A percentile compares a stretch with the other conserved stretches of the same genome.
phyloP scores from a whole-genome alignment of 2,329 filamentous ascomycete species.

The Penicillium sp. region DNA sequence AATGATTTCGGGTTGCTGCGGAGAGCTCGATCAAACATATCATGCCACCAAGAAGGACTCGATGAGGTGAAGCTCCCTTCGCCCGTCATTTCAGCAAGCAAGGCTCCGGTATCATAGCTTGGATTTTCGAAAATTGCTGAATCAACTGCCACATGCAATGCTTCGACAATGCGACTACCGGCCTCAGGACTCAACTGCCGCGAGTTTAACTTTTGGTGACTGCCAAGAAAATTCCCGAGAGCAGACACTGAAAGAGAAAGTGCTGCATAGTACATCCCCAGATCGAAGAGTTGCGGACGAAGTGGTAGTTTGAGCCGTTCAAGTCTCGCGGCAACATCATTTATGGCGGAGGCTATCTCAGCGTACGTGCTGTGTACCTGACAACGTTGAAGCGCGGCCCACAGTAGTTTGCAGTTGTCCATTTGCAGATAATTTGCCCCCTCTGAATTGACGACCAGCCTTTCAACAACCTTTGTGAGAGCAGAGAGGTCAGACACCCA shows the following conservation, averaged over 20 bases:
- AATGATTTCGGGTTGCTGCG: conserved; percentile 2
- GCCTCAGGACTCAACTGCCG: not conserved
- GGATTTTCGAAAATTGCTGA: conserved; percentile 22
- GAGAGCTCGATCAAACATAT: conserved; percentile 20
- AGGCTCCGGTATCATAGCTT: conserved; percentile 16
- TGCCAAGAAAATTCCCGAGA: conserved; percentile 18
- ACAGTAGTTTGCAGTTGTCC: conserved; percentile 12
- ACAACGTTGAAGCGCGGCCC: conserved; percentile 23
- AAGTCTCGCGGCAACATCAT: conserved; percentile 31
- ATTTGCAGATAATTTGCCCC: conserved; percentile 11
- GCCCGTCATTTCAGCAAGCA: conserved; percentile 26
- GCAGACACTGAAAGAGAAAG: conserved; percentile 30
- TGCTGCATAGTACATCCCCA: conserved; percentile 34
- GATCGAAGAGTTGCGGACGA: conserved; percentile 11
- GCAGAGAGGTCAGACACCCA: conserved; percentile 9
- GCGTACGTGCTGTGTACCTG: conserved; percentile 24
- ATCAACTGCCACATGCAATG: conserved; percentile 22
- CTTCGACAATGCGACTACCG: conserved; percentile 23
- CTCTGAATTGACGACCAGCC: conserved; percentile 15
- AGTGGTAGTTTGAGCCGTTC: conserved; percentile 17
- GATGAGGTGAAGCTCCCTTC: conserved; percentile 10
- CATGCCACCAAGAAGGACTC: conserved; percentile 15
- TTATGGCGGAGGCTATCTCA: conserved; percentile 33
- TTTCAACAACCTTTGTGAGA: conserved; percentile 28
- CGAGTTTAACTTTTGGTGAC: conserved; percentile 5